Evolutionary conservation across 371 early-diverging fungal genomes (phyloP).

Genomic region (Mucor sp.): DNA sequence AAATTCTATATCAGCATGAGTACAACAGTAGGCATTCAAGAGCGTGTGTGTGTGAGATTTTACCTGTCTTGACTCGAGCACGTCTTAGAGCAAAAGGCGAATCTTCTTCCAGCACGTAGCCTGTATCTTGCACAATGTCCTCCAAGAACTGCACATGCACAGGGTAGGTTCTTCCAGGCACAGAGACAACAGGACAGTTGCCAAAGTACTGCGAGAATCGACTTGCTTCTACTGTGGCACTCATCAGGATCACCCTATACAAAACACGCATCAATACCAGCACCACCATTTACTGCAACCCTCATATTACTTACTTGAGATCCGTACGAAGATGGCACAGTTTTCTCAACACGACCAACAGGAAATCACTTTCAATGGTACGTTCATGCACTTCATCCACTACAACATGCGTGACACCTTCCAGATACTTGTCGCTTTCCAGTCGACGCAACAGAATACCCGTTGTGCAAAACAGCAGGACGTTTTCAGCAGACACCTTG

Average conservation of each 20-base stretch:
- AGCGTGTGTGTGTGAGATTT: not conserved
- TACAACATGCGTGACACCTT: constrained; percentile 69
- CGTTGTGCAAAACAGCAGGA: constrained; percentile 77
- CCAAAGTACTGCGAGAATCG: constrained; percentile 73
- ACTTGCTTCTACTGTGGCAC: constrained; percentile 78
- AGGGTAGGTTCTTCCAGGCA: constrained; percentile 85
- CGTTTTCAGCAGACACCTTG: constrained; percentile 52
- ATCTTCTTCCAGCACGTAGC: constrained; percentile 61
- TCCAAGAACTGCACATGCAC: constrained; percentile 76
- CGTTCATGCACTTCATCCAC: constrained; percentile 92
- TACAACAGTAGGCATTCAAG: not conserved
- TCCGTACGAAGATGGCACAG: constrained; percentile 55
- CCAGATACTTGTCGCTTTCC: constrained; percentile 61
- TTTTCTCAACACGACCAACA: constrained; percentile 66
- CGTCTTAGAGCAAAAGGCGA: constrained; percentile 53
- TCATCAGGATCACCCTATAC: constrained; percentile 74
- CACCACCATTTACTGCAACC: not conserved
- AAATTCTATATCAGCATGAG: not conserved
- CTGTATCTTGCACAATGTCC: constrained; percentile 66
- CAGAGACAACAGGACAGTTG: constrained; percentile 64
- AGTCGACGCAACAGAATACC: constrained; percentile 76
- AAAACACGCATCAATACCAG: not conserved
- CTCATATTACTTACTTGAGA: constrained; percentile 54
- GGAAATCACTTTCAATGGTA: constrained; percentile 80
- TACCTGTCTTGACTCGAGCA: constrained; percentile 1